Percentiles rank a stretch among this genome's conserved stretches.
Evolutionary conservation across 2,329 filamentous ascomycete genomes (phyloP).

Genomic region (Parasarocladium wereldwijsianum): DNA sequence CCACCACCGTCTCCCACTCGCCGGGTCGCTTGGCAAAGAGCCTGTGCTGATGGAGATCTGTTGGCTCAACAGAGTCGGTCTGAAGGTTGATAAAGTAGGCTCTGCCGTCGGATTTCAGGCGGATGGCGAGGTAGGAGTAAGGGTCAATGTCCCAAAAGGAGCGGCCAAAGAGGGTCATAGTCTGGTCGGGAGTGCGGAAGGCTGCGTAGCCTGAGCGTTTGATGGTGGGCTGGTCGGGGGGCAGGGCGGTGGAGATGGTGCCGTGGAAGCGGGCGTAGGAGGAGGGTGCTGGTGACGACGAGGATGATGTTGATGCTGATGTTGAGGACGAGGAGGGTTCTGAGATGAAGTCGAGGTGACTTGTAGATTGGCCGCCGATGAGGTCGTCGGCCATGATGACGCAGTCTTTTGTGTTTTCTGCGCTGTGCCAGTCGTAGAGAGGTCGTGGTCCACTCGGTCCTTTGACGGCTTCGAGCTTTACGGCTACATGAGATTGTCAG

Average conservation of each 20-base stretch:
- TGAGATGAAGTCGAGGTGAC: conserved; percentile 50
- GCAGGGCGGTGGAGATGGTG: conserved; percentile 73
- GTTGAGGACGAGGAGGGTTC: conserved; percentile 8
- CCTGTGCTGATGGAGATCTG: conserved; percentile 92
- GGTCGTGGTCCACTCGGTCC: conserved; percentile 47
- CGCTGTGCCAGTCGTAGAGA: conserved; percentile 47
- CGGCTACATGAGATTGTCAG: conserved; percentile 27
- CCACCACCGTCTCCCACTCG: conserved; percentile 88
- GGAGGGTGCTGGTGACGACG: conserved; percentile 9
- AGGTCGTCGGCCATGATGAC: conserved; percentile 79
- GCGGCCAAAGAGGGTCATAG: conserved; percentile 70
- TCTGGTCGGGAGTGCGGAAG: conserved; percentile 69
- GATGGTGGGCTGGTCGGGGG: conserved; percentile 56
- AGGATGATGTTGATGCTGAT: conserved; percentile 7
- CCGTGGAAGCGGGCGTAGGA: conserved; percentile 72
- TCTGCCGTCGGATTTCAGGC: conserved; percentile 79
- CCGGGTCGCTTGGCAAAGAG: conserved; percentile 66
- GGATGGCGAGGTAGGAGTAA: conserved; percentile 74
- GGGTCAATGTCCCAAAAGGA: conserved; percentile 80
- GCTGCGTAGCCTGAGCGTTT: conserved; percentile 77
- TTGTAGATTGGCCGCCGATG: conserved; percentile 74
- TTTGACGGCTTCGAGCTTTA: conserved; percentile 56
- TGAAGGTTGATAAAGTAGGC: conserved; percentile 93
- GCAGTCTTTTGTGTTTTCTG: conserved; percentile 31
- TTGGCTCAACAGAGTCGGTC: conserved; percentile 82